A percentile compares a stretch with the other conserved stretches of the same genome.
Evolutionary conservation across 2,329 filamentous ascomycete genomes (phyloP).

Genomic region (Aspergillus ustus): DNA sequence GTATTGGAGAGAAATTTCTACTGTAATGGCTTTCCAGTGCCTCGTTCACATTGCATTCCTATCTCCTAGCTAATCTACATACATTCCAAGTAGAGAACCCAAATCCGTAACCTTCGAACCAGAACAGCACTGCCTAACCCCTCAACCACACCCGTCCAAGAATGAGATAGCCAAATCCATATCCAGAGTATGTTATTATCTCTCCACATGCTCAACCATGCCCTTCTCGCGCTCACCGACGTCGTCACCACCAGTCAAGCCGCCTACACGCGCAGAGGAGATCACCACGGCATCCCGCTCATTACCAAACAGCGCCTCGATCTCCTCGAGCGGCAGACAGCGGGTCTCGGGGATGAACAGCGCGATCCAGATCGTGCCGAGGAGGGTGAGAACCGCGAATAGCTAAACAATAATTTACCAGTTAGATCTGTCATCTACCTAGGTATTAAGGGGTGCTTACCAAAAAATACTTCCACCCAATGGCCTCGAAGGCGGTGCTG

Average conservation of each 20-base stretch:
- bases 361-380: not conserved
- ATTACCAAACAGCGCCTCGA: constrained; percentile 2
- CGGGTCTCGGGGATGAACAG: not conserved
- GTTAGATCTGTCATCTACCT: not conserved
- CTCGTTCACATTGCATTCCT: too few relatives aligned
- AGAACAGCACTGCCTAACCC: too few relatives aligned
- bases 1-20: too few relatives aligned
- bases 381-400: not conserved
- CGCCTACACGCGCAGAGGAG: not conserved
- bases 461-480: constrained; percentile 4
- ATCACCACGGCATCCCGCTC: not conserved
- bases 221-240: not conserved
- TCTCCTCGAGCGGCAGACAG: not conserved
- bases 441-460: not conserved
- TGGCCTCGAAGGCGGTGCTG: not conserved
- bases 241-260: not conserved
- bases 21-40: too few relatives aligned
- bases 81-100: too few relatives aligned
- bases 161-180: not conserved
- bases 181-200: not conserved
- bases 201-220: not conserved
- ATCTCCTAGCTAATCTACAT: too few relatives aligned
- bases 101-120: too few relatives aligned
- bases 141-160: not conserved
- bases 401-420: not conserved